phyloP scores from a whole-genome alignment of 345 rosid species.

The Pseudoturritis turrita region DNA sequence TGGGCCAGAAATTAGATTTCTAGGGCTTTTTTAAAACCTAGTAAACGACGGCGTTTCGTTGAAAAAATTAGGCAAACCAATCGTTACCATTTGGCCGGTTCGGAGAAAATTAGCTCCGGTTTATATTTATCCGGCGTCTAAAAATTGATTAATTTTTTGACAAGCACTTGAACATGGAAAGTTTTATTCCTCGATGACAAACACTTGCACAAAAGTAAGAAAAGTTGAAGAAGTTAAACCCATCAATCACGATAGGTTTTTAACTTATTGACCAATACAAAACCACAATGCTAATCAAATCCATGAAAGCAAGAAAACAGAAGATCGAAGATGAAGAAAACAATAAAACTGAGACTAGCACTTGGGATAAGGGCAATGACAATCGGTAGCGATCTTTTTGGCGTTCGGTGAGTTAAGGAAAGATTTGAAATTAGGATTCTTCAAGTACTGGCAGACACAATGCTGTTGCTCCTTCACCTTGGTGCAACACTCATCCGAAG shows the following conservation, averaged over 20 bases:
- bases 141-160: background rate
- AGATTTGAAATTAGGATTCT: slow-evolving; percentile 54
- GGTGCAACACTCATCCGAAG: slow-evolving; percentile 57
- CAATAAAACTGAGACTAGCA: slow-evolving; percentile 37
- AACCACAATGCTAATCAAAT: background rate
- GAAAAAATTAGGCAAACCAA: background rate
- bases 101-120: background rate
- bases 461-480: slow-evolving; percentile 70
- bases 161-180: background rate
- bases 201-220: background rate
- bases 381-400: slow-evolving; percentile 61
- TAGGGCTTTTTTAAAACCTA: background rate
- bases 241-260: background rate
- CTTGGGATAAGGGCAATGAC: slow-evolving; percentile 73
- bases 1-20: background rate
- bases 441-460: slow-evolving; percentile 77
- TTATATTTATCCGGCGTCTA: background rate
- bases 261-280: background rate
- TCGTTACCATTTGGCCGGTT: background rate
- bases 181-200: background rate
- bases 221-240: background rate
- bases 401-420: slow-evolving; percentile 75
- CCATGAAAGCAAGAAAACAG: background rate
- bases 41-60: background rate
- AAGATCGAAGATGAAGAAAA: background rate